These are phyloP conservation scores for Fusarium cyanostomum DNA, from an alignment of 2,329 filamentous ascomycete genomes.

Conservation along the genomic window DNA sequence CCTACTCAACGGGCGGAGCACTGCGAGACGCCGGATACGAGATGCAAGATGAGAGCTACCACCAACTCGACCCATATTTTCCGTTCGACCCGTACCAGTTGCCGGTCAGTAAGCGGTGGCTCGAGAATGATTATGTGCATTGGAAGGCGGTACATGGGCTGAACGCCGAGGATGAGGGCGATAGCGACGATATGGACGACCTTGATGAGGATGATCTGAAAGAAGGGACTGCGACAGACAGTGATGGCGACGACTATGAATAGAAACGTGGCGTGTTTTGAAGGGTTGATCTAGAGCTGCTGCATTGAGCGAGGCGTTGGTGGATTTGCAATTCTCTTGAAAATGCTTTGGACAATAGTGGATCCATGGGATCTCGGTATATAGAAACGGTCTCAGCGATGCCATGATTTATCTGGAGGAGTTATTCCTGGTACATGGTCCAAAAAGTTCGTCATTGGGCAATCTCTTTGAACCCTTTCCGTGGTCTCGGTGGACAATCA, in stretches of 20 bases:
- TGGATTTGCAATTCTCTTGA: slow-evolving; percentile 25
- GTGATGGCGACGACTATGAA: slow-evolving; percentile 55
- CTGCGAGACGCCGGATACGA: slow-evolving; percentile 60
- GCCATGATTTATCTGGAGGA: slow-evolving; percentile 9
- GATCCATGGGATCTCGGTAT: slow-evolving; percentile 11
- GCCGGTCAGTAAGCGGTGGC: slow-evolving; percentile 86
- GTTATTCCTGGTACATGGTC: background rate
- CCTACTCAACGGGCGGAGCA: slow-evolving; percentile 64
- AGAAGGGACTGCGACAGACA: slow-evolving; percentile 62
- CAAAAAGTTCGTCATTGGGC: no score
- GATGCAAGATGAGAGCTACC: slow-evolving; percentile 75
- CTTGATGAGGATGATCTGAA: slow-evolving; percentile 57
- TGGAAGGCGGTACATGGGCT: slow-evolving; percentile 81
- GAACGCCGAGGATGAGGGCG: slow-evolving; percentile 65
- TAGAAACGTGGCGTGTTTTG: slow-evolving; percentile 26
- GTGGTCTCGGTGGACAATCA: no score
- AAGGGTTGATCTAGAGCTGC: slow-evolving; percentile 7
- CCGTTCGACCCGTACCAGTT: slow-evolving; percentile 97
- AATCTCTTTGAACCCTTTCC: no score
- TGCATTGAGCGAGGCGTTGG: slow-evolving; percentile 37
- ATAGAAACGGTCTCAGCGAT: slow-evolving; percentile 1
- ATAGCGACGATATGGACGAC: slow-evolving; percentile 63
- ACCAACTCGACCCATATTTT: slow-evolving; percentile 93
- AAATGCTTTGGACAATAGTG: slow-evolving; percentile 28
- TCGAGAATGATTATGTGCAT: slow-evolving; percentile 83